phyloP scores from a whole-genome alignment of 768 basidiomycete species.

The Lactarius hengduanensis region DNA sequence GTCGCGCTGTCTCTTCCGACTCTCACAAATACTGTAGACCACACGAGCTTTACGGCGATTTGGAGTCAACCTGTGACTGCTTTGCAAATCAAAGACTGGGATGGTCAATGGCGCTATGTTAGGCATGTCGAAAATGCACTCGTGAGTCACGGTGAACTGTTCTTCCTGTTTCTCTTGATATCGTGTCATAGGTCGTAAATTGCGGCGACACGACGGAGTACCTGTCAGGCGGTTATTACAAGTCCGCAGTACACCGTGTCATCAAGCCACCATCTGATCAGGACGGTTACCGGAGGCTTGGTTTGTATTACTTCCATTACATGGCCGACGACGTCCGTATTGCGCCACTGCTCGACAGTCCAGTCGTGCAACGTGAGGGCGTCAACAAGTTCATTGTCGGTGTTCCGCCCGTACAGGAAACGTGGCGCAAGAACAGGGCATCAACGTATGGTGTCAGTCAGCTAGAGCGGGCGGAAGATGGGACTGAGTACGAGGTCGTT shows the following conservation, averaged over 20 bases:
- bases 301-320: slow-evolving; percentile 39
- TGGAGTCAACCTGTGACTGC: slow-evolving; percentile 42
- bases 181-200: slow-evolving; percentile 40
- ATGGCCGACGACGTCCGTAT: slow-evolving; percentile 36
- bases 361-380: slow-evolving; percentile 38
- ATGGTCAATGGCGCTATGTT: slow-evolving; percentile 41
- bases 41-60: slow-evolving; percentile 38
- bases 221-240: slow-evolving; percentile 39
- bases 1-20: neutral
- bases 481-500: slow-evolving; percentile 37
- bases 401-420: slow-evolving; percentile 34
- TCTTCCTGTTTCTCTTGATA: neutral
- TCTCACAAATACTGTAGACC: slow-evolving; percentile 30
- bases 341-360: slow-evolving; percentile 34
- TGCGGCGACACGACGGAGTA: slow-evolving; percentile 39
- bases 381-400: slow-evolving; percentile 33
- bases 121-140: slow-evolving; percentile 39
- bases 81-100: slow-evolving; percentile 38
- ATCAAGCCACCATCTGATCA: slow-evolving; percentile 40
- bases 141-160: slow-evolving; percentile 27
- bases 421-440: slow-evolving; percentile 36
- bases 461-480: slow-evolving; percentile 35
- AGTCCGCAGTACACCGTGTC: slow-evolving; percentile 41
- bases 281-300: slow-evolving; percentile 37
- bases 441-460: slow-evolving; percentile 36